Evolutionary conservation across 306 rosid genomes (phyloP).

Genomic region (Cotoneaster glaucophyllus): DNA sequence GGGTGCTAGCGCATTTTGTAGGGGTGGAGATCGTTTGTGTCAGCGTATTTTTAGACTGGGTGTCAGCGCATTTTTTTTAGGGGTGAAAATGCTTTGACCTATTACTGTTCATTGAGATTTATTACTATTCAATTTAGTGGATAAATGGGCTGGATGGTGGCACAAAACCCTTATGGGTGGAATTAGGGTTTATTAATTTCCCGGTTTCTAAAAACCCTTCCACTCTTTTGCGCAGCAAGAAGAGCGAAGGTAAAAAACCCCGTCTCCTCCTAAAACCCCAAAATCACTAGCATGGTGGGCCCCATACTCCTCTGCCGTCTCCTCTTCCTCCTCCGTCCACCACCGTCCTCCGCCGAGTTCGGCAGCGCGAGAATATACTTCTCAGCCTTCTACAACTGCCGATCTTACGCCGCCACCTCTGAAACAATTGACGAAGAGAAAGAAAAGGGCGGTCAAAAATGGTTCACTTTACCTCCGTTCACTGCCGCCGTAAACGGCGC

Average conservation of each 20-base stretch:
- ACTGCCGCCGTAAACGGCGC: conserved; percentile 27
- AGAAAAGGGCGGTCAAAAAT: conserved; percentile 20
- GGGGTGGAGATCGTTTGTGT: too few relatives aligned
- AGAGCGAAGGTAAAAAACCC: background rate
- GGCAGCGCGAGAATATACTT: background rate
- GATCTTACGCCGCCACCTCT: conserved; percentile 1
- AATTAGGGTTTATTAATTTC: background rate
- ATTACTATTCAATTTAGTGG: too few relatives aligned
- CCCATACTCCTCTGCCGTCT: conserved; percentile 25
- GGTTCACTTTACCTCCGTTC: conserved; percentile 67
- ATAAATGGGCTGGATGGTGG: too few relatives aligned
- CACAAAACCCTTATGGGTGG: too few relatives aligned
- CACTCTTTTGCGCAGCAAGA: background rate
- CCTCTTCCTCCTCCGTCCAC: conserved; percentile 10
- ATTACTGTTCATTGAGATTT: too few relatives aligned
- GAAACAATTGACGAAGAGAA: conserved; percentile 1
- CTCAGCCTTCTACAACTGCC: conserved; percentile 1
- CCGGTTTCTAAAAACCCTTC: background rate
- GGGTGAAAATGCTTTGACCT: too few relatives aligned
- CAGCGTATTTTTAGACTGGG: too few relatives aligned
- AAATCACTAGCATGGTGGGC: conserved; percentile 7
- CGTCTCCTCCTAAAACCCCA: background rate
- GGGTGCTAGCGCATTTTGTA: too few relatives aligned
- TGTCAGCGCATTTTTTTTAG: too few relatives aligned
- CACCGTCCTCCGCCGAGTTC: background rate